A percentile compares a stretch with the other conserved stretches of the same genome.
Evolutionary conservation across 306 rosid species (phyloP).

Genomic region (Vigna radiata): DNA sequence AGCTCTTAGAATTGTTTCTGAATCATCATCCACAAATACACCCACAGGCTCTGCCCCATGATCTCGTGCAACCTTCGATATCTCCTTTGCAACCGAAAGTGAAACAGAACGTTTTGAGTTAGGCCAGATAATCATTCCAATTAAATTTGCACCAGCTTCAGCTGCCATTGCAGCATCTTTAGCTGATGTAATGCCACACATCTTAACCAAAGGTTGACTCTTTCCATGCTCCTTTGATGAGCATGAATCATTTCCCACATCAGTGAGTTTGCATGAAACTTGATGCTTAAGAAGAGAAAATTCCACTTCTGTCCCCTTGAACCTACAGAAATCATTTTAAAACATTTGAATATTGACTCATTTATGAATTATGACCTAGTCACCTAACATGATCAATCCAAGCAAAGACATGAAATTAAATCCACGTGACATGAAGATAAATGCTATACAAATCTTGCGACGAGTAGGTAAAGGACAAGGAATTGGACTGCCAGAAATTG

Average conservation of each 20-base stretch:
- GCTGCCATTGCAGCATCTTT: slow-evolving; percentile 92
- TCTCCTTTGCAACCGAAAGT: slow-evolving; percentile 82
- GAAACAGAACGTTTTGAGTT: slow-evolving; percentile 92
- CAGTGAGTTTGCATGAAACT: slow-evolving; percentile 54
- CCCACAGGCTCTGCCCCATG: slow-evolving; percentile 91
- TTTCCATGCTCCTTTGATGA: slow-evolving; percentile 50
- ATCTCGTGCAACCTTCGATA: slow-evolving; percentile 80
- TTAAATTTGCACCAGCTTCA: slow-evolving; percentile 94
- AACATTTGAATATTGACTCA: background rate
- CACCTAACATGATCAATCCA: slow-evolving; percentile 20
- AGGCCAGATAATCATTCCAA: slow-evolving; percentile 97
- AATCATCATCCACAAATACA: slow-evolving; percentile 88
- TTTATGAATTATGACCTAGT: slow-evolving; percentile 12
- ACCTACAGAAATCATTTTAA: slow-evolving; percentile 51
- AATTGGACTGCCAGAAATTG: slow-evolving; percentile 48
- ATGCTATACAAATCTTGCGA: slow-evolving; percentile 19
- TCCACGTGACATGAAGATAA: background rate
- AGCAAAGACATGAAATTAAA: slow-evolving; percentile 28
- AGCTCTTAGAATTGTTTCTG: slow-evolving; percentile 72
- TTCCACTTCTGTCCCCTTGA: slow-evolving; percentile 48
- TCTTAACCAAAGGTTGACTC: slow-evolving; percentile 74
- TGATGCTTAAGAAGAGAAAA: slow-evolving; percentile 44
- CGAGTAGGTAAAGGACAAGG: slow-evolving; percentile 6
- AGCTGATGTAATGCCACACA: slow-evolving; percentile 94
- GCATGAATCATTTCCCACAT: slow-evolving; percentile 47